phyloP scores from a whole-genome alignment of 1,139 yeast genomes.

The Geotrichum cucujoidarum region DNA sequence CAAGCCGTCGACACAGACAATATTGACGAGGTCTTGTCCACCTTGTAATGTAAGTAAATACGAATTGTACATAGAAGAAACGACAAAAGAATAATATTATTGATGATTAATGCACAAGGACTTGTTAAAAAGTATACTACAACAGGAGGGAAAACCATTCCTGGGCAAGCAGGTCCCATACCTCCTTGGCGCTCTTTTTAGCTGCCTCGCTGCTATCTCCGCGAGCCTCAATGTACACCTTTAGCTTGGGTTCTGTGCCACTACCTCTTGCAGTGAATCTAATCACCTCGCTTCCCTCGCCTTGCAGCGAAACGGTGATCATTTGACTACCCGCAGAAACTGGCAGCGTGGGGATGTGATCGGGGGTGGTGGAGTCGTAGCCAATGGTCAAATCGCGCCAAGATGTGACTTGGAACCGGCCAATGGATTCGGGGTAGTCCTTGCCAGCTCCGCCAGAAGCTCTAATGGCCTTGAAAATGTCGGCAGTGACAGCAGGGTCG shows the following conservation, averaged over 20 bases:
- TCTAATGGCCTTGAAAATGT: constrained; percentile 52
- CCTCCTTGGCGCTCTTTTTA: constrained; percentile 47
- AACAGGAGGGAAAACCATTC: constrained; percentile 34
- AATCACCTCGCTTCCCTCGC: constrained; percentile 39
- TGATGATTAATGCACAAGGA: background rate
- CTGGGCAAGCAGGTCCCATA: constrained; percentile 57
- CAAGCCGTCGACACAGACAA: constrained; percentile 7
- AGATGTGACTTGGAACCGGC: constrained; percentile 48
- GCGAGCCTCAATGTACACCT: constrained; percentile 81
- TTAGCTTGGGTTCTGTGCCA: constrained; percentile 94
- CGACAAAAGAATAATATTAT: background rate
- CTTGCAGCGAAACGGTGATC: constrained; percentile 58
- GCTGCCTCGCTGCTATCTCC: constrained; percentile 48
- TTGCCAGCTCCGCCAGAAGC: constrained; percentile 20
- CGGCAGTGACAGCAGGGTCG: constrained; percentile 47
- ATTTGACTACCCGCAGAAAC: constrained; percentile 71
- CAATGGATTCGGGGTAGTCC: constrained; percentile 45
- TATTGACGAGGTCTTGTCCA: constrained; percentile 6
- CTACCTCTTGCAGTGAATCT: constrained; percentile 88
- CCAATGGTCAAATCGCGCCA: constrained; percentile 89
- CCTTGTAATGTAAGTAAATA: constrained; percentile 3
- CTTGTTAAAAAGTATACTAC: no score
- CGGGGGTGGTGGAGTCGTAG: constrained; percentile 62
- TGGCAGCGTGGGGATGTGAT: constrained; percentile 60
- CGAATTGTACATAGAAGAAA: background rate